Evolutionary conservation across 306 rosid species (phyloP).

Genomic region (Clitoria ternatea): DNA sequence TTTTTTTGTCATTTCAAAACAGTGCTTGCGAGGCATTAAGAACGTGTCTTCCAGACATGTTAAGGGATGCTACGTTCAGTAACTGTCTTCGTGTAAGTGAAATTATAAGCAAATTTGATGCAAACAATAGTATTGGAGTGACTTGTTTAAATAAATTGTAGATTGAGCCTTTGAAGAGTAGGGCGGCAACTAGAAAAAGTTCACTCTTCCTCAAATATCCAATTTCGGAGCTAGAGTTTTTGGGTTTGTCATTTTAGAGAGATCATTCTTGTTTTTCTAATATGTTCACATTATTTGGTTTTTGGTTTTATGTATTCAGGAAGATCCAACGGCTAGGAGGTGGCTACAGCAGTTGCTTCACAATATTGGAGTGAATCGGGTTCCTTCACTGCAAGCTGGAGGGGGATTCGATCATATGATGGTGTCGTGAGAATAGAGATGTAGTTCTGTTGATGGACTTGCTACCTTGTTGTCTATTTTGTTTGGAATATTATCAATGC

Average conservation of each 20-base stretch:
- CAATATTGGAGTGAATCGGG: constrained; percentile 49
- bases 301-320: constrained; percentile 39
- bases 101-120: not conserved
- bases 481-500: not conserved
- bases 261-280: not conserved
- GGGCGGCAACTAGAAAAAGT: not conserved
- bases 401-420: constrained; percentile 58
- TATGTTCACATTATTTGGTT: not conserved
- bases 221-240: not conserved
- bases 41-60: constrained; percentile 66
- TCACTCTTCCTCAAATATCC: not conserved
- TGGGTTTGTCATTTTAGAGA: not conserved
- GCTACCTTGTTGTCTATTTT: not conserved
- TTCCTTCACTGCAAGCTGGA: constrained; percentile 45
- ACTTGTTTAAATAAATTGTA: not conserved
- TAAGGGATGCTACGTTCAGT: constrained; percentile 60
- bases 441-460: not conserved
- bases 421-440: constrained; percentile 19
- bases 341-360: constrained; percentile 69
- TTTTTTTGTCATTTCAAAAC: constrained; percentile 2
- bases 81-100: constrained; percentile 60
- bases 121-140: not conserved
- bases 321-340: constrained; percentile 71
- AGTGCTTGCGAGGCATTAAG: constrained; percentile 72
- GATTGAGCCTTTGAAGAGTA: not conserved